phyloP scores from a whole-genome alignment of 768 basidiomycete species.

The Boletales sp. region DNA sequence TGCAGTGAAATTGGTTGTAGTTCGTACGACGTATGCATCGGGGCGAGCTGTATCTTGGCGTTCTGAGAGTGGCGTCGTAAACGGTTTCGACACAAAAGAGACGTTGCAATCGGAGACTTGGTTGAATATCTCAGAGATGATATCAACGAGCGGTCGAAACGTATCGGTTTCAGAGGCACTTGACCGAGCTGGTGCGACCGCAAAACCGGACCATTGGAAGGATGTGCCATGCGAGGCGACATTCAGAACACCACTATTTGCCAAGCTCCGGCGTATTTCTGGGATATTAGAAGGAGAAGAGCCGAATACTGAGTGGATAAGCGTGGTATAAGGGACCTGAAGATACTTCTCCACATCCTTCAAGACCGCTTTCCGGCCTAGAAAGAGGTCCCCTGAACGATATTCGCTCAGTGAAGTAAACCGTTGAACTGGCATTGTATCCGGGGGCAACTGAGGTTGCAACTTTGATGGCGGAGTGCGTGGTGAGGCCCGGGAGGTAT shows the following conservation, averaged over 20 bases:
- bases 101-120: not conserved
- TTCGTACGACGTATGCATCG: not conserved
- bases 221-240: too few relatives aligned
- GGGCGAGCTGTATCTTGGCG: conserved; percentile 3
- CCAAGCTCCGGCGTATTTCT: not conserved
- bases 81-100: not conserved
- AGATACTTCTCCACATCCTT: not conserved
- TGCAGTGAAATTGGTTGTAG: fast-evolving
- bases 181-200: too few relatives aligned
- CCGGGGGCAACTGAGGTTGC: too few relatives aligned
- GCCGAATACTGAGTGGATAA: not conserved
- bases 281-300: not conserved
- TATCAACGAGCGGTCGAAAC: not conserved
- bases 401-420: not conserved
- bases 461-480: too few relatives aligned
- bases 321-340: not conserved
- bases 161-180: too few relatives aligned
- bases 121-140: not conserved
- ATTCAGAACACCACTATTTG: not conserved
- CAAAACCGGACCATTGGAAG: not conserved
- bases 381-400: not conserved
- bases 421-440: not conserved
- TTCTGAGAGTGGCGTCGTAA: not conserved
- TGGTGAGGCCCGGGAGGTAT: too few relatives aligned
- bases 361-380: not conserved